These are phyloP conservation scores for Rhodotorula mucilaginosa DNA, from an alignment of 1,284 basidiomycete species.

Conservation along the genomic window DNA sequence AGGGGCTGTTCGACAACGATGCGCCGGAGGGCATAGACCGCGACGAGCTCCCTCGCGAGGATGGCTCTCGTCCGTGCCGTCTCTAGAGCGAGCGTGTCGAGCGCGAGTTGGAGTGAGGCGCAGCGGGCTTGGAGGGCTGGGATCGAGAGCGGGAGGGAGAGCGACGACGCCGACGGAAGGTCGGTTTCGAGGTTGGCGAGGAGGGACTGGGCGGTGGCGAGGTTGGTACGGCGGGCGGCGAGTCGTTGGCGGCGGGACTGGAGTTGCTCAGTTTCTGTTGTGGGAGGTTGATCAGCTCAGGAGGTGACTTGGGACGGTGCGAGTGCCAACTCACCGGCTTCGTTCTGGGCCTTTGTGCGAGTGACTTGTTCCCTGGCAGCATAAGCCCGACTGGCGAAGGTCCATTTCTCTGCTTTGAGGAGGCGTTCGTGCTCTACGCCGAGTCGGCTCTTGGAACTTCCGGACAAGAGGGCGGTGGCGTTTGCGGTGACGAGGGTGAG, in stretches of 20 bases:
- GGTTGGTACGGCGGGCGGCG: constrained; percentile 14
- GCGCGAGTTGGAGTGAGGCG: not conserved
- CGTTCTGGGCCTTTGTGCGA: not conserved
- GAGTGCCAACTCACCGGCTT: constrained; percentile 3
- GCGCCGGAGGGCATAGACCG: constrained; percentile 20
- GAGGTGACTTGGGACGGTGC: no score
- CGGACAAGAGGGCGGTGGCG: constrained; percentile 19
- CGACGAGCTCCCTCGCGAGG: constrained; percentile 23
- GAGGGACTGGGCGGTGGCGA: constrained; percentile 25
- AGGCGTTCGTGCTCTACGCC: constrained; percentile 24
- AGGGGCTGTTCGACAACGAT: constrained; percentile 5
- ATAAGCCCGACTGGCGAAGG: constrained; percentile 15
- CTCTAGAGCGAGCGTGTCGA: not conserved
- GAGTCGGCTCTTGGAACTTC: not conserved
- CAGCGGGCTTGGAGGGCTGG: not conserved
- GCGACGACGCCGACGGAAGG: not conserved
- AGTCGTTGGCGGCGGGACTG: not conserved
- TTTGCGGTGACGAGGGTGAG: constrained; percentile 23
- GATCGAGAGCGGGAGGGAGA: constrained; percentile 5
- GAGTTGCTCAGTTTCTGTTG: not conserved
- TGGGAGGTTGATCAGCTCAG: not conserved
- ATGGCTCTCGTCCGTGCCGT: constrained; percentile 11
- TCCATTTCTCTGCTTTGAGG: constrained; percentile 34
- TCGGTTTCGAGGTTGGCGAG: constrained; percentile 4
- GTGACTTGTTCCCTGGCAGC: constrained; percentile 16